A percentile compares a stretch with the other conserved stretches of the same genome.
Evolutionary conservation across 2,329 filamentous ascomycete species (phyloP).

Genomic region (Aspergillus eucalypticola): DNA sequence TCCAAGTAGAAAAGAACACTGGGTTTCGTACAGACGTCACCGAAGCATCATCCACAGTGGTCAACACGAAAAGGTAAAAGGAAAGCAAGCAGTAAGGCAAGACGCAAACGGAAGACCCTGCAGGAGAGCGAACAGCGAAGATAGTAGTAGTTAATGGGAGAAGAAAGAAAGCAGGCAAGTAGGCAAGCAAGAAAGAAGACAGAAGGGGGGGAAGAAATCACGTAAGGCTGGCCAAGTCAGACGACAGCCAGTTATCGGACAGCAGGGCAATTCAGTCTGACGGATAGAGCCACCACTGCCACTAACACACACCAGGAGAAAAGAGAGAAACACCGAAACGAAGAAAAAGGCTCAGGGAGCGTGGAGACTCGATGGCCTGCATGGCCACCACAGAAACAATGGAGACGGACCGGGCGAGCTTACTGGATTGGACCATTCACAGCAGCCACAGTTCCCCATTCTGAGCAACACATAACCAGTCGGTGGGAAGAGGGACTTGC

Average conservation of each 20-base stretch:
- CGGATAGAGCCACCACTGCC: neutral
- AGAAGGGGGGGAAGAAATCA: neutral
- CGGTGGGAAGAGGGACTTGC: neutral
- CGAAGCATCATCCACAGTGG: constrained; percentile 15
- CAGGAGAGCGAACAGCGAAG: neutral
- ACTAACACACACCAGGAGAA: too few relatives aligned
- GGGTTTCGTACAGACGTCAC: constrained; percentile 16
- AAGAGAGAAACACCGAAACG: too few relatives aligned
- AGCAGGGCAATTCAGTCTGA: neutral
- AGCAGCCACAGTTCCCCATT: too few relatives aligned
- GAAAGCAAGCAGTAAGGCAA: neutral
- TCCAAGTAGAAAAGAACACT: neutral
- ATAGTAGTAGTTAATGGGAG: neutral
- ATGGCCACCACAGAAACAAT: neutral
- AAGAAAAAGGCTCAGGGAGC: too few relatives aligned
- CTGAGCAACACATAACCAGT: too few relatives aligned
- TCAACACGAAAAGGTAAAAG: neutral
- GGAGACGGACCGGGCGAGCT: neutral
- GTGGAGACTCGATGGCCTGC: neutral
- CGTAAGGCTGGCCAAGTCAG: constrained; percentile 10
- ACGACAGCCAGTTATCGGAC: constrained; percentile 10
- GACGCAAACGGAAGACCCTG: neutral
- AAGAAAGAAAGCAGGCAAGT: neutral
- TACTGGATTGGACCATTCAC: neutral
- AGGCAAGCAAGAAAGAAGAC: neutral